A percentile compares a stretch with the other conserved stretches of the same genome.
Evolutionary conservation across 1,139 yeast genomes (phyloP).

Genomic region (Candida anutae): DNA sequence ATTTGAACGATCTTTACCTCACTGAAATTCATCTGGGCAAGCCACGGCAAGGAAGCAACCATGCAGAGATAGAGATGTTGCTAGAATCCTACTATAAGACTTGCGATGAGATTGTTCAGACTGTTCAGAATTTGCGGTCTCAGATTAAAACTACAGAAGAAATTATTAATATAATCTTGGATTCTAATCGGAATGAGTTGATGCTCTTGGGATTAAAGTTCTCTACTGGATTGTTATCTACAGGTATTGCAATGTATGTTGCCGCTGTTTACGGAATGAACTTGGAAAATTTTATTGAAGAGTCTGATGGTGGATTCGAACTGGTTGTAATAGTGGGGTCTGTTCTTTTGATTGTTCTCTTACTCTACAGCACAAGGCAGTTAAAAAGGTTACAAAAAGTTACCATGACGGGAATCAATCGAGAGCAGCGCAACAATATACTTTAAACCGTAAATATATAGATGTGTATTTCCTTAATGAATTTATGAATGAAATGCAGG

Average conservation of each 20-base stretch:
- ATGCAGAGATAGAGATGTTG: conserved; percentile 36
- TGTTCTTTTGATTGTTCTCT: conserved; percentile 17
- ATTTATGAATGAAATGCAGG: too few relatives aligned
- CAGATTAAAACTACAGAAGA: conserved; percentile 42
- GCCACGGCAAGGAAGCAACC: conserved; percentile 25
- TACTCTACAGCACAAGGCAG: conserved; percentile 22
- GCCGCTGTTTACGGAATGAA: conserved; percentile 42
- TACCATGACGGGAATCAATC: conserved; percentile 35
- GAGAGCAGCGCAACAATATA: conserved; percentile 3
- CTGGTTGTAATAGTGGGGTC: conserved; percentile 21
- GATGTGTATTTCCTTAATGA: conserved; percentile 1
- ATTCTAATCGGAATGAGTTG: conserved; percentile 40
- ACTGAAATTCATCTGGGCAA: conserved; percentile 19
- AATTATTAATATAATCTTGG: conserved; percentile 37
- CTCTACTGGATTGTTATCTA: conserved; percentile 33
- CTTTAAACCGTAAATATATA: conserved; percentile 2
- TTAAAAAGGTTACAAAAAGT: conserved; percentile 29
- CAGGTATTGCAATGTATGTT: conserved; percentile 32
- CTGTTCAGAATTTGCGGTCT: conserved; percentile 30
- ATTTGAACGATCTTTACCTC: conserved; percentile 32
- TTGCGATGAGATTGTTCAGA: conserved; percentile 40
- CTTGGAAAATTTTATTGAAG: conserved; percentile 29
- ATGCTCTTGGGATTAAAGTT: conserved; percentile 40
- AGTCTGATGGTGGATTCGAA: conserved; percentile 30
- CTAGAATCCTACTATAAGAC: conserved; percentile 38